Base-by-base conservation (phyloP, 2,329 filamentous ascomycete species). In the Metarhizium robertsii region DNA sequence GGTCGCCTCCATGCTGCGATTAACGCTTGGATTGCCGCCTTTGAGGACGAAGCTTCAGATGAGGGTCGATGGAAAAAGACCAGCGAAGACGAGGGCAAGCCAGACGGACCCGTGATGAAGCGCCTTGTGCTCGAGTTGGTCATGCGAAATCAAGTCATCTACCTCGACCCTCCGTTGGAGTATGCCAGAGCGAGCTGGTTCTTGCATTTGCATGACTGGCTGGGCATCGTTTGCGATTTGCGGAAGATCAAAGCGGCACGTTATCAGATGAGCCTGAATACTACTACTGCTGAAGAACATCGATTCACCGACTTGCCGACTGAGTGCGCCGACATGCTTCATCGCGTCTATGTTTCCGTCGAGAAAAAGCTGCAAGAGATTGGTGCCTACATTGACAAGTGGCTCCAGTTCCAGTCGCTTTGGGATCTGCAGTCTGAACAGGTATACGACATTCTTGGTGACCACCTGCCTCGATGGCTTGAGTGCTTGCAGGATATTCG, bases 351-450 rank as follows among this genome's bases (percentile, higher is more conserved):
- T 67, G 79, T 80, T 38, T 85, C 87, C 0, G 82, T 99, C 10
- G 92, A 97, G 70, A 83, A 83, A 61, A 95, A 94, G 71, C 75
- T 99, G 4, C 78, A 80, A 16, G 85, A 88, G 47, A 90, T 97
- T 36, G 83, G 88, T 42, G 78, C 79, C 4, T 99, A 99, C 63
- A 90, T 99, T 10, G 91, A 96, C 68, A 95, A 97, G 71, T 99
- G 94, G 94, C 79, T 99, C 49, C 94, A 96, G 64, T 99, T 97
- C 73, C 94, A 99, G 71, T 97, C 92, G 6, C 80, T 99, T 0
- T 99, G 94, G 94, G 94, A 99, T 75, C 79, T 99, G 56, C 92
- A 96, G 68, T 90, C 92, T 2, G 92, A 96, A 60, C 90, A 96
- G 62, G 91, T 99, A 1, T 96, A 96, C 66, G 90, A 95, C 59